A percentile compares a stretch with the other conserved stretches of the same genome.
phyloP scores from a whole-genome alignment of 306 rosid species.

The Prunus fruticosa region DNA sequence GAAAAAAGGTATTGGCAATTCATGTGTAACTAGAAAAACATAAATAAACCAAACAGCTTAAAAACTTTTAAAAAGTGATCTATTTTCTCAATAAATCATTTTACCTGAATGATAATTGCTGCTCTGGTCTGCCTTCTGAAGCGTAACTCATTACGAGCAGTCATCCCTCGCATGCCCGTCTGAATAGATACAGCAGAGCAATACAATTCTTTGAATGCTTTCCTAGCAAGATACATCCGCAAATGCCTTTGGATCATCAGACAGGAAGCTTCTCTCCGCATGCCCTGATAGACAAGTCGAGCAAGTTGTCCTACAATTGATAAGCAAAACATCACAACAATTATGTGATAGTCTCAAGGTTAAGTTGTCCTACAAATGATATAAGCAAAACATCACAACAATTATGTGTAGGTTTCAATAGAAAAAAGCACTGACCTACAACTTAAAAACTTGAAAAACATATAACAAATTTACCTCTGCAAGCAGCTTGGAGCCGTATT shows the following conservation, averaged over 20 bases:
- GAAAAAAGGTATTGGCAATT: neutral
- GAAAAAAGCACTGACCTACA: constrained; percentile 4
- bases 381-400: constrained; percentile 18
- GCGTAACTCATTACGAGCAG: constrained; percentile 79
- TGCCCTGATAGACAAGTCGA: constrained; percentile 63
- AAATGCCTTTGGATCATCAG: constrained; percentile 72
- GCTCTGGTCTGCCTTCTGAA: constrained; percentile 84
- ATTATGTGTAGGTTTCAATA: constrained; percentile 4
- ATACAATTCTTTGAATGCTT: constrained; percentile 61
- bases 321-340: constrained; percentile 17
- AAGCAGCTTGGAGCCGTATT: constrained; percentile 75
- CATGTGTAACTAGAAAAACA: constrained; percentile 1
- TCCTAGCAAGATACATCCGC: constrained; percentile 86
- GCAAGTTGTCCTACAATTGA: constrained; percentile 77
- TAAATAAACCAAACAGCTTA: neutral
- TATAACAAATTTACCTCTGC: constrained; percentile 62
- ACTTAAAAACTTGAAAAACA: constrained; percentile 8
- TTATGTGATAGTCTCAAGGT: neutral
- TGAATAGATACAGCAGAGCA: constrained; percentile 71
- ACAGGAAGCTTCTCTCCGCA: constrained; percentile 78
- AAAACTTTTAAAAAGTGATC: neutral
- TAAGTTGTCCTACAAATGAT: constrained; percentile 69
- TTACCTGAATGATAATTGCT: constrained; percentile 92
- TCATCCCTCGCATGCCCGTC: constrained; percentile 91
- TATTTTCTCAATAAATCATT: neutral